Evolutionary conservation across 2,329 filamentous ascomycete genomes (phyloP).

Genomic region (Colletotrichum spinosum): DNA sequence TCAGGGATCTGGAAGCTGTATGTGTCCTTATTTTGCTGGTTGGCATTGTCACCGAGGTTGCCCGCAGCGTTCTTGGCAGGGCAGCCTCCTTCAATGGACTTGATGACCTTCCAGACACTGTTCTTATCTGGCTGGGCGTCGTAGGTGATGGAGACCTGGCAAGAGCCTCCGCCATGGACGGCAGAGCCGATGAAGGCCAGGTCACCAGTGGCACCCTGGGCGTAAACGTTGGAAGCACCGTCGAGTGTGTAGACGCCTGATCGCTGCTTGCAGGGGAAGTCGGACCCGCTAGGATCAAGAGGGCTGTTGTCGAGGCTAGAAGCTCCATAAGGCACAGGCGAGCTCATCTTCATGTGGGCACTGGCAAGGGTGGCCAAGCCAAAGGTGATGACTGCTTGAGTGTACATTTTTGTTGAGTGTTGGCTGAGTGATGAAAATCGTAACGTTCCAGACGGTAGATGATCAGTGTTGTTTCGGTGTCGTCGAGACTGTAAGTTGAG

Average conservation of each 20-base stretch:
- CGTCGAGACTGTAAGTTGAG: slow-evolving; percentile 35
- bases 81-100: slow-evolving; percentile 89
- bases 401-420: slow-evolving; percentile 62
- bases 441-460: slow-evolving; percentile 56
- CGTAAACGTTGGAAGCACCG: slow-evolving; percentile 67
- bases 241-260: slow-evolving; percentile 57
- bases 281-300: slow-evolving; percentile 65
- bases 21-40: slow-evolving; percentile 58
- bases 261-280: slow-evolving; percentile 87
- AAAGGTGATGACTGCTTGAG: slow-evolving; percentile 61
- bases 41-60: slow-evolving; percentile 66
- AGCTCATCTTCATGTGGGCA: slow-evolving; percentile 81
- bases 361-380: slow-evolving; percentile 70
- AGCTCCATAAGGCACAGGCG: slow-evolving; percentile 72
- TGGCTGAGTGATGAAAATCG: slow-evolving; percentile 41
- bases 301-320: slow-evolving; percentile 69
- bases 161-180: slow-evolving; percentile 91
- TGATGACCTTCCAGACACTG: slow-evolving; percentile 87
- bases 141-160: slow-evolving; percentile 88
- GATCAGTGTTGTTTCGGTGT: slow-evolving; percentile 32
- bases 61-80: slow-evolving; percentile 69
- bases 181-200: slow-evolving; percentile 79
- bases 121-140: slow-evolving; percentile 75
- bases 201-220: slow-evolving; percentile 69
- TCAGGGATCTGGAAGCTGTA: slow-evolving; percentile 80